Conservation (phyloP, 208 protist genomes). For the Strigomonas culicis region DNA sequence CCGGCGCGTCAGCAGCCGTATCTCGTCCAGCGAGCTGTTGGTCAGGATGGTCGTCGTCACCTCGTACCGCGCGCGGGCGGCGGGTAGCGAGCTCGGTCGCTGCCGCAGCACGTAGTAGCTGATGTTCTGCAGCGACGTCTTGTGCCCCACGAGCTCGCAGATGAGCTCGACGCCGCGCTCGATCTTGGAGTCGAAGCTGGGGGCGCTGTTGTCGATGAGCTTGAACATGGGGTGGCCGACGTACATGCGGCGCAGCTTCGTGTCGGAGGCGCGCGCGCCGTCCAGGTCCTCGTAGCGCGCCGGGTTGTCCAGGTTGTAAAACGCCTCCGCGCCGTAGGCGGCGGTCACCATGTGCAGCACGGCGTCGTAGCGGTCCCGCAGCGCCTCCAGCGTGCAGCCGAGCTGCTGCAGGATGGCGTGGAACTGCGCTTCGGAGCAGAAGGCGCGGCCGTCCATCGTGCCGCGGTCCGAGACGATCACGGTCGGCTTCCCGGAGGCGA, state of each 20-base stretch:
- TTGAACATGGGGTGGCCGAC: constrained; percentile 66
- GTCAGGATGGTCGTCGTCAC: constrained; percentile 47
- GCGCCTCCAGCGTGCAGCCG: constrained; percentile 40
- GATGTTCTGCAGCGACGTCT: constrained; percentile 19
- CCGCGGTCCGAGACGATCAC: constrained; percentile 77
- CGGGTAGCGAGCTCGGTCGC: constrained; percentile 26
- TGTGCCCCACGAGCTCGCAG: constrained; percentile 33
- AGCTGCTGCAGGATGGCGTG: constrained; percentile 33
- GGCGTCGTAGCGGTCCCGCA: constrained; percentile 81
- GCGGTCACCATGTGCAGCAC: constrained; percentile 84
- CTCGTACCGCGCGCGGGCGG: constrained; percentile 33
- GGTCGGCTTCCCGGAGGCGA: constrained; percentile 33
- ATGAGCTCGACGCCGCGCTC: constrained; percentile 67
- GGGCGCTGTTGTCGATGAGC: constrained; percentile 65
- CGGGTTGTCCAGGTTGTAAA: constrained; percentile 79
- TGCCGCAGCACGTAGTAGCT: constrained; percentile 41
- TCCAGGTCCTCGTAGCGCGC: constrained; percentile 77
- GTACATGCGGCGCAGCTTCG: constrained; percentile 75
- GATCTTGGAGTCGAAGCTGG: constrained; percentile 71
- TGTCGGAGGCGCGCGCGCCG: constrained; percentile 69
- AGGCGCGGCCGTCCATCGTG: constrained; percentile 84
- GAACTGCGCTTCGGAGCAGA: constrained; percentile 64
- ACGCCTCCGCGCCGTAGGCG: constrained; percentile 63
- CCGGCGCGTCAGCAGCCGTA: constrained; percentile 49
- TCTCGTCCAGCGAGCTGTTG: constrained; percentile 54